Evolutionary conservation across 2,329 filamentous ascomycete species (phyloP).

Genomic region (Fusarium vanettenii): DNA sequence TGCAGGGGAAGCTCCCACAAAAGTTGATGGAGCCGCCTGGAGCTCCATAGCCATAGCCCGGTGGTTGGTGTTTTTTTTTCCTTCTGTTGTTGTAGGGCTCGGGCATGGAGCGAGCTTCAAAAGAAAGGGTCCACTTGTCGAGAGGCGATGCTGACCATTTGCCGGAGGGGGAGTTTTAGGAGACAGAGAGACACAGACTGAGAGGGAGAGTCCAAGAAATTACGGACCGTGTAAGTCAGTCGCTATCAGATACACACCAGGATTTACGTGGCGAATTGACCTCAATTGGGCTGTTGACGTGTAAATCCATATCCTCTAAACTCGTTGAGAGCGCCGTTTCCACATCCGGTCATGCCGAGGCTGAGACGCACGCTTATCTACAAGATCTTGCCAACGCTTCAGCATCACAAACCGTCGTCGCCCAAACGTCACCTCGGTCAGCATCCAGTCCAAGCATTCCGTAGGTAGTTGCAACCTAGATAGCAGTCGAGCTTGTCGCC

Average conservation of each 20-base stretch:
- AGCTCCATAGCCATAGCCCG: conserved; percentile 11
- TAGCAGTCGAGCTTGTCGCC: neutral
- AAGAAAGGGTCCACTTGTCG: conserved; percentile 15
- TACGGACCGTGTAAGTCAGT: neutral
- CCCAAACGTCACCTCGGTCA: conserved; percentile 10
- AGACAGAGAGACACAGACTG: neutral
- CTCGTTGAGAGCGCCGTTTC: conserved; percentile 13
- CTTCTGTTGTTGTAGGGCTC: conserved; percentile 5
- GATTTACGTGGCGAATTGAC: conserved; percentile 23
- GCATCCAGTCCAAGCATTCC: neutral
- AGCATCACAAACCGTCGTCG: neutral
- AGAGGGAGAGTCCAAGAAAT: conserved; percentile 1
- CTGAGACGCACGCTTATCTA: conserved; percentile 27
- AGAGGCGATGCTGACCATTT: conserved; percentile 13
- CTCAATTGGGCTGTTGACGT: conserved; percentile 14
- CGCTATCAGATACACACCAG: neutral
- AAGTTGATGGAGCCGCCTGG: conserved; percentile 21
- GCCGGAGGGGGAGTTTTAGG: neutral
- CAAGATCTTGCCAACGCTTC: conserved; percentile 17
- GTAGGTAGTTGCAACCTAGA: neutral
- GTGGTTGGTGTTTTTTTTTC: conserved; percentile 12
- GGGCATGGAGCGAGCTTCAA: neutral
- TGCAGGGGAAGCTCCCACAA: conserved; percentile 36
- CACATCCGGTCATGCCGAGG: conserved; percentile 26
- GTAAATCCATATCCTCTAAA: conserved; percentile 20